Base-by-base conservation (phyloP, 345 rosid species). In the Kernera saxatilis region DNA sequence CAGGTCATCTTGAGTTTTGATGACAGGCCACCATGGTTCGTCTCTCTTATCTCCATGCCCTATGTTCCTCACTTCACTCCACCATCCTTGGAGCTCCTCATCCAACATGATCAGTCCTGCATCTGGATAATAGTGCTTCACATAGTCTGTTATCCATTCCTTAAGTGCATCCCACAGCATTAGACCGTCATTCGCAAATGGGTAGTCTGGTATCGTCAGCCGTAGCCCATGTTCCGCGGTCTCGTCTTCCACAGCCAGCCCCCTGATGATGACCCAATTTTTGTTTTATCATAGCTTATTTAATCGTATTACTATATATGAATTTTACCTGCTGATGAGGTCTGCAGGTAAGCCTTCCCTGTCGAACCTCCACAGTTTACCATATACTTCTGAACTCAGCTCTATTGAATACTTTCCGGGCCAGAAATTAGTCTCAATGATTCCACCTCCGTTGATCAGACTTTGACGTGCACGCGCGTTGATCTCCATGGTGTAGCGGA, bases 401-500 rank as follows among this genome's bases (percentile, higher is more conserved):
- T 87, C 88, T 17, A 80, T 3, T 5, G 84, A 70, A 52, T 84
- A 85, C 64, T 82, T 88, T 2, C 84, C 83, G 0, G 88, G 91
- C 32, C 89, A 72, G 57, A 88, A 91, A 11, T 79, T 9, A n/a
- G 61, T 55, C 78, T 91, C 97, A 22, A 91, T 87, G 58, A 86
- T 64, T 1, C 97, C 95, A 8, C 45, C 85, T 1, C 81, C 89
- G 55, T 77, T 86, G 67, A 85, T 25, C 2, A 88, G 84, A 63
- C 73, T 67, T 75, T 75, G 73, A 32, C 95, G 80, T 55, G 97
- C 95, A 21, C 88, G 76, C 6, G 89, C 86, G 70, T 91, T 91
- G 69, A 88, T 85, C 78, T 85, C 87, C 83, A 91, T 83, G 15
- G 97, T 88, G 80, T 88, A 88, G 12, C 95, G 78, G 67, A 88